Evolutionary conservation across 371 early-diverging fungal species (phyloP).

Genomic region (Lichtheimia ornata): DNA sequence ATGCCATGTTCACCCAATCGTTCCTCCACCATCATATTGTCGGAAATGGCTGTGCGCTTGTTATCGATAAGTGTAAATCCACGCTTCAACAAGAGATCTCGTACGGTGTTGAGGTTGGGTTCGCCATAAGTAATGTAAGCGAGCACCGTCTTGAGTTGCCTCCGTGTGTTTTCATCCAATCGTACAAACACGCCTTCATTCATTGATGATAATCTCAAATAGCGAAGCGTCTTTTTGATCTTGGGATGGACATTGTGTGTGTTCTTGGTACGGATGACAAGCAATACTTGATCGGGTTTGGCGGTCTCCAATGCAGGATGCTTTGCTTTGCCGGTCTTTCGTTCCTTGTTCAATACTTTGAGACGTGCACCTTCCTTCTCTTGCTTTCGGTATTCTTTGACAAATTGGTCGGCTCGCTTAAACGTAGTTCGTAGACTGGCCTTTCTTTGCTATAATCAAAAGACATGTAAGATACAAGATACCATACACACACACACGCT

Average conservation of each 20-base stretch:
- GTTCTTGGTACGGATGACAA: constrained; percentile 92
- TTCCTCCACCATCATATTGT: constrained; percentile 95
- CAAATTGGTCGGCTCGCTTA: constrained; percentile 96
- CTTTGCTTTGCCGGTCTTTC: constrained; percentile 71
- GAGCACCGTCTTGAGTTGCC: constrained; percentile 94
- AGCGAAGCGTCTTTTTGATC: constrained; percentile 94
- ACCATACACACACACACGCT: no score
- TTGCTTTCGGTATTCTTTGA: constrained; percentile 84
- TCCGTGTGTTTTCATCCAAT: constrained; percentile 92
- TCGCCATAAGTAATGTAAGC: constrained; percentile 96
- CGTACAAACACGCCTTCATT: constrained; percentile 97
- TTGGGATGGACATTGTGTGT: constrained; percentile 96
- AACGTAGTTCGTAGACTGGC: constrained; percentile 65
- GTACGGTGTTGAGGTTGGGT: constrained; percentile 97
- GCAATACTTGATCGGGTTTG: constrained; percentile 91
- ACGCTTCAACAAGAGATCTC: constrained; percentile 99
- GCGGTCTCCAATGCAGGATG: constrained; percentile 84
- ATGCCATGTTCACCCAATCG: constrained; percentile 92
- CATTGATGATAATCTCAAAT: constrained; percentile 95
- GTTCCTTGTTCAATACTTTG: constrained; percentile 41
- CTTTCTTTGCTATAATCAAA: neutral
- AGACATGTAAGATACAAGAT: no score
- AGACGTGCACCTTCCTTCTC: constrained; percentile 87
- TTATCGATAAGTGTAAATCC: constrained; percentile 95
- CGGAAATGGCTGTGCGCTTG: constrained; percentile 92